Evolutionary conservation across 1,284 basidiomycete genomes (phyloP), one percentile per base, ranked within the genome.

Genomic region (Wolfiporia cocos): DNA sequence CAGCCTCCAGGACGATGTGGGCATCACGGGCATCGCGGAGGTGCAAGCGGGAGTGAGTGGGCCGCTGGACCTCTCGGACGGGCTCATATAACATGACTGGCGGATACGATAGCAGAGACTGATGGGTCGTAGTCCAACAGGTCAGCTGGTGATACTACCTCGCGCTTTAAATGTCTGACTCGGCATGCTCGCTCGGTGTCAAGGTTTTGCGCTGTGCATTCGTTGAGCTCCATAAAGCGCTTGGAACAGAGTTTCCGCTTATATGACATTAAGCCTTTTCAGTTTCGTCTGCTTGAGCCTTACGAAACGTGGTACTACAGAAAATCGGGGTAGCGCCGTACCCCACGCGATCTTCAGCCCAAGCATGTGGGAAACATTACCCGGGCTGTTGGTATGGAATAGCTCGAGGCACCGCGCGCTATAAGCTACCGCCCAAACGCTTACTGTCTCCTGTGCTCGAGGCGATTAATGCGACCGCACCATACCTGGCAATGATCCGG

Each of bases 11-110:
- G 32, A 78, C 66, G 20, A 68, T 69, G 54, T 81, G 77, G 7
- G 77, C 78, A 52, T 80, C 78, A 43, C 71, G 70, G n/a, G 73
- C 72, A 51, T 81, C 75, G 49, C 78, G 69, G 43, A 82, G 73
- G 51, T 80, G 78, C 28, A 81, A 67, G 32, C 75, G 72, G 47
- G 69, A 69, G 58, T 80, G 77, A 32, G 78, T 80, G 26, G 76
- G 73, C 39, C 68, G 72, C 54, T 81, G 78, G 63, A 76, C 71
- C 51, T 64, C 63, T 47, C 63, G 61, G 31, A 58, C 56, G 39
- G 62, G 62, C 49, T 59, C 58, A 57, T 66, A 63, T 53, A 66
- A 69, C 62, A 68, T 66, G 48, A 48, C 49, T 38, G 34, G 30
- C 23, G 40, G 32, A 46, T 18, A 34, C 29, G 18, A 15, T 26